Conservation (phyloP, 495 filamentous ascomycete species). For the Penicillium macrosclerotiorum region DNA sequence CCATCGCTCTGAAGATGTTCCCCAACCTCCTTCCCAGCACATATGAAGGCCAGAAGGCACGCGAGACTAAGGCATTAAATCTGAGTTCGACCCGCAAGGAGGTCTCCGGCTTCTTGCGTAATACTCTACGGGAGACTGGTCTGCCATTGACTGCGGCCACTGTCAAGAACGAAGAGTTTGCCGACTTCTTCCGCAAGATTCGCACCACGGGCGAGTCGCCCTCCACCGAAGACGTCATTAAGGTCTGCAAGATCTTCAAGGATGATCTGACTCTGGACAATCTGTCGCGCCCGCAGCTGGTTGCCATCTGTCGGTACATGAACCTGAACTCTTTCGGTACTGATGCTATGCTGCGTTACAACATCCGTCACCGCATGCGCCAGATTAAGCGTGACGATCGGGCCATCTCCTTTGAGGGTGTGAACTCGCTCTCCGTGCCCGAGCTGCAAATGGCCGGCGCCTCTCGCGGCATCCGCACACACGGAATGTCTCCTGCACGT, state of each 20-base stretch:
- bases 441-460: slow-evolving; percentile 91
- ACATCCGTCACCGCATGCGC: slow-evolving; percentile 94
- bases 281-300: slow-evolving; percentile 89
- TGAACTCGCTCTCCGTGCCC: slow-evolving; percentile 86
- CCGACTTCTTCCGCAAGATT: slow-evolving; percentile 97
- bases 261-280: slow-evolving; percentile 98
- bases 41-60: slow-evolving; percentile 87
- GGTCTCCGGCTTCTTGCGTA: slow-evolving; percentile 85
- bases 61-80: slow-evolving; percentile 79
- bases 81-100: slow-evolving; percentile 88
- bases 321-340: slow-evolving; percentile 96
- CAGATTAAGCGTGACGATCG: slow-evolving; percentile 98
- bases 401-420: slow-evolving; percentile 92
- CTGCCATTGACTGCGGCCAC: slow-evolving; percentile 81
- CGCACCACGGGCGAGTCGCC: slow-evolving; percentile 87
- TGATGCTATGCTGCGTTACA: slow-evolving; percentile 95
- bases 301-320: slow-evolving; percentile 98
- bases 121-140: slow-evolving; percentile 89
- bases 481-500: slow-evolving; percentile 81
- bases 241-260: slow-evolving; percentile 99
- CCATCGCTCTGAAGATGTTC: slow-evolving; percentile 89
- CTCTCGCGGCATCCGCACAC: slow-evolving; percentile 86
- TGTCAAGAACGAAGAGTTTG: slow-evolving; percentile 89
- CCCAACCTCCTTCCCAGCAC: slow-evolving; percentile 96
- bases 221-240: slow-evolving; percentile 88